Evolutionary conservation across 2,329 filamentous ascomycete genomes (phyloP).

Genomic region (Xylariales sp.): DNA sequence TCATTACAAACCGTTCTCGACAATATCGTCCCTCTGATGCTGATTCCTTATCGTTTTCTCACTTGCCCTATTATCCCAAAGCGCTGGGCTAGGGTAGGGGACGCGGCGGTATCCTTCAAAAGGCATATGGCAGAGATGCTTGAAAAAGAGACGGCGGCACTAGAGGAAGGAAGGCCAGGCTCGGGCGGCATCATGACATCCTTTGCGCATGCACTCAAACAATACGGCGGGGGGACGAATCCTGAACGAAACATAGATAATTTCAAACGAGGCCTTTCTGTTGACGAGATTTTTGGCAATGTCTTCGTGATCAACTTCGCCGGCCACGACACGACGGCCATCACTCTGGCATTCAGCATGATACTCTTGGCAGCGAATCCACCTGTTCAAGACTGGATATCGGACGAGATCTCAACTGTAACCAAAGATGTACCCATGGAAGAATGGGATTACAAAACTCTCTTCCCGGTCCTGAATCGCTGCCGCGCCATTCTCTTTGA

Average conservation of each 20-base stretch:
- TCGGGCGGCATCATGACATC: conserved; percentile 6
- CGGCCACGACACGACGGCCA: conserved; percentile 48
- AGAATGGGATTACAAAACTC: conserved; percentile 36
- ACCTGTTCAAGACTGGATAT: conserved; percentile 37
- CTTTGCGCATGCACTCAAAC: background rate
- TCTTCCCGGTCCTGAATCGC: conserved; percentile 42
- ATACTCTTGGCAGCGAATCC: conserved; percentile 42
- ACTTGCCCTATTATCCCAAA: conserved; percentile 30
- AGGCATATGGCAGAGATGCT: conserved; percentile 44
- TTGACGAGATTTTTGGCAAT: conserved; percentile 43
- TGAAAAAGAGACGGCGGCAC: conserved; percentile 38
- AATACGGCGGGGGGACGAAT: background rate
- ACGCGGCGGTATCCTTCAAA: conserved; percentile 41
- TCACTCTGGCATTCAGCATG: conserved; percentile 40
- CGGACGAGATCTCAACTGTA: conserved; percentile 34
- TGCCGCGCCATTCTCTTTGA: conserved; percentile 41
- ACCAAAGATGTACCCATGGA: conserved; percentile 18
- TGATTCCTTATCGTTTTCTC: conserved; percentile 38
- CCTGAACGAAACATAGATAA: background rate
- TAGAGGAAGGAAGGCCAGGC: background rate
- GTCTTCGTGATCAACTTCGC: conserved; percentile 49
- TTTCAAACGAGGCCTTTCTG: background rate
- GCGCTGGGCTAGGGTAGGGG: conserved; percentile 35
- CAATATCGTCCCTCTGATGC: conserved; percentile 44
- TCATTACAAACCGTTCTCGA: conserved; percentile 46